Evolutionary conservation across 192 early-diverging fungal species (phyloP), one percentile per base, ranked within the genome.

Genomic region (Backusella macrospora): DNA sequence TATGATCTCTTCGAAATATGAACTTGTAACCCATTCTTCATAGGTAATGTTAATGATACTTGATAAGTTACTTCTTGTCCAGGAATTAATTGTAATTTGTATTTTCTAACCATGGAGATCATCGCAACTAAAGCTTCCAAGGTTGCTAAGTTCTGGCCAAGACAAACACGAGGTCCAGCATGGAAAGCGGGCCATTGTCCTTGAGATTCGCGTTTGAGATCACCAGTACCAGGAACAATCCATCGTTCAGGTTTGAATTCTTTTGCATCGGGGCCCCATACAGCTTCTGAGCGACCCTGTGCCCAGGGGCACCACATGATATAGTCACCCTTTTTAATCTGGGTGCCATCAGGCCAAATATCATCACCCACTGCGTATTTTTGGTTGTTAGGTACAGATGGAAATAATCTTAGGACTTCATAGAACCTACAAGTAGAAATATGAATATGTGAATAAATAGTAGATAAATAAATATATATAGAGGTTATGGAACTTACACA

Each of bases 171-270:
- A 14, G 85, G 85, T 37, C 85, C 85, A 23, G 80, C 85, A 55
- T 86, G 83, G 81, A 86, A 86, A 16, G 79, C 83, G n/a, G 83
- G 83, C 79, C 81, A 86, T 45, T 82, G 72, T 14, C 82, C 76
- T 38, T 82, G 81, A 4, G 80, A 73, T 29, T 66, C 46, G 38
- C 79, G 78, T 1, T 66, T 37, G 21, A 74, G 48, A 15, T 68
- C 70, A 10, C 81, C 79, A 2, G 82, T 73, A 3, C 76, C 76
- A 14, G 76, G 66, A n/a, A 64, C 65, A 16, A 87, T 68, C 86
- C 86, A 87, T 42, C 86, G 78, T 9, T 82, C 82, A 0, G 86
- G 86, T 13, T 78, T 77, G 70, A 81, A 87, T 12, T 87, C 84
- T 44, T 65, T 80, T 13, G 81, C 81, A 71, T 85, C 84, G 3